Percentiles rank a stretch among this genome's conserved stretches.
Conservation (phyloP, 163 green algal species). For the Volvox carteri region DNA sequence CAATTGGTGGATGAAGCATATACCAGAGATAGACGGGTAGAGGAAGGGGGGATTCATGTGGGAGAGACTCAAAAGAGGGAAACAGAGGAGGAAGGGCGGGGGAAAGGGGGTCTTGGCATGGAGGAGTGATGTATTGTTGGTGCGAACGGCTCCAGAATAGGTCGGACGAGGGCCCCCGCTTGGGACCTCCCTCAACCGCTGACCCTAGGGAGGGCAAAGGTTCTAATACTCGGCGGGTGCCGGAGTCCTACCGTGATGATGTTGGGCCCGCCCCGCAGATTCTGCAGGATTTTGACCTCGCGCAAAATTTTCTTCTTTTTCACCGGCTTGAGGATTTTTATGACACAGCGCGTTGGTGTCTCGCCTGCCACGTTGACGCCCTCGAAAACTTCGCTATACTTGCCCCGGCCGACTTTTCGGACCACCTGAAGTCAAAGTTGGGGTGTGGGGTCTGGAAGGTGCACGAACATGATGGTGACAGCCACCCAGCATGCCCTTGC, state of each 20-base stretch:
- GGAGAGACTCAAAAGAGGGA: too few relatives aligned
- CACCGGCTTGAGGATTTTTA: constrained; percentile 99
- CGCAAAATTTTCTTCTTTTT: constrained; percentile 88
- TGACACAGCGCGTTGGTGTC: constrained; percentile 92
- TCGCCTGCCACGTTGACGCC: constrained; percentile 84
- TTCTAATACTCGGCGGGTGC: too few relatives aligned
- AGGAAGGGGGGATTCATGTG: too few relatives aligned
- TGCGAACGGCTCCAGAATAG: too few relatives aligned
- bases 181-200: too few relatives aligned
- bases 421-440: constrained; percentile 75
- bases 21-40: too few relatives aligned
- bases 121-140: background rate
- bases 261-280: constrained; percentile 93
- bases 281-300: constrained; percentile 98
- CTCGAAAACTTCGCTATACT: constrained; percentile 99
- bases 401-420: constrained; percentile 97
- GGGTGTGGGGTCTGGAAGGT: background rate
- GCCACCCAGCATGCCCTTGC: background rate
- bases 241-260: constrained; percentile 95
- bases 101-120: background rate
- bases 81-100: background rate
- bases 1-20: too few relatives aligned
- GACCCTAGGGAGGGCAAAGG: too few relatives aligned
- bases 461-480: background rate
- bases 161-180: too few relatives aligned